Evolutionary conservation across 306 rosid species (phyloP).

Genomic region (Quercus engelmannii): DNA sequence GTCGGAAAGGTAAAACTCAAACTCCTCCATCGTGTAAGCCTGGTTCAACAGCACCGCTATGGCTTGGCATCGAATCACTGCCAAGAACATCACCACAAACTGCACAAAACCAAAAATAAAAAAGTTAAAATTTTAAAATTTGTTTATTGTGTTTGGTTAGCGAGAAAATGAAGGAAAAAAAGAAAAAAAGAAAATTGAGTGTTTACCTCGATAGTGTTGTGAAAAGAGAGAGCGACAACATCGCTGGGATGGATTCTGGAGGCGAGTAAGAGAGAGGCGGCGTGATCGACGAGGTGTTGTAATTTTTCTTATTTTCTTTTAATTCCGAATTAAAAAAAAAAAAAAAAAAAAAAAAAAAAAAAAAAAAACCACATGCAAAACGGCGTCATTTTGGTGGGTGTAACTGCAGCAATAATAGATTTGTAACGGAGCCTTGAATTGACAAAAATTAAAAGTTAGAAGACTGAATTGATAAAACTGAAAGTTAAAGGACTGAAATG

Average conservation of each 20-base stretch:
- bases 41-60: slow-evolving; percentile 83
- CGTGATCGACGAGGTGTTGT: slow-evolving; percentile 41
- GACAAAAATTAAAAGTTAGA: too few species aligned
- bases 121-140: too few species aligned
- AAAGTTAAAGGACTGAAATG: too few species aligned
- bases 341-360: too few species aligned
- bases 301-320: slow-evolving; percentile 11
- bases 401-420: too few species aligned
- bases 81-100: slow-evolving; percentile 70
- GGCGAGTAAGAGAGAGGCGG: slow-evolving; percentile 55
- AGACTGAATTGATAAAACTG: too few species aligned
- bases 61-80: slow-evolving; percentile 77
- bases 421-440: too few species aligned
- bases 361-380: too few species aligned
- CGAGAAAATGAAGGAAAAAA: neutral
- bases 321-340: too few species aligned
- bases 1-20: slow-evolving; percentile 76
- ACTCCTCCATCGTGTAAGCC: slow-evolving; percentile 83
- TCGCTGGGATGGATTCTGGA: slow-evolving; percentile 59
- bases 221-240: slow-evolving; percentile 88
- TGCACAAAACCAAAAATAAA: slow-evolving; percentile 8
- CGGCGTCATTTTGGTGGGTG: too few species aligned
- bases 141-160: neutral
- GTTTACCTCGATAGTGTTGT: slow-evolving; percentile 70
- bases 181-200: neutral